phyloP scores from a whole-genome alignment of 345 rosid species.

The Gossypium sturtianum region DNA sequence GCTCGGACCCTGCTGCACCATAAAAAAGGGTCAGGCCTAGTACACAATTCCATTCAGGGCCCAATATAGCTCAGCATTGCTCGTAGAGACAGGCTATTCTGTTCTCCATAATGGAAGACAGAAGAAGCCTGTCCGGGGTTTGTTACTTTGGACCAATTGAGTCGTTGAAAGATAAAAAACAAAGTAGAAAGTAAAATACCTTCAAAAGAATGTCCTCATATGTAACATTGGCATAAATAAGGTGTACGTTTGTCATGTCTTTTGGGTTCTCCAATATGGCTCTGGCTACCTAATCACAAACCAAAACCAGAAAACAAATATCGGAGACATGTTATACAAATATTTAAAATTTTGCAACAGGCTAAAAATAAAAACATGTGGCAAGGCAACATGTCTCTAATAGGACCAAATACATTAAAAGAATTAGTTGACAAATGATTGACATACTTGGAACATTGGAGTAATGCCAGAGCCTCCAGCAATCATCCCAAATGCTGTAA shows the following conservation, averaged over 20 bases:
- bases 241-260: conserved; percentile 75
- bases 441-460: conserved; percentile 91
- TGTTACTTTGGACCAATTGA: not conserved
- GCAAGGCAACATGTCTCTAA: not conserved
- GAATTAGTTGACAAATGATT: not conserved
- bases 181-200: conserved; percentile 39
- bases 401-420: not conserved
- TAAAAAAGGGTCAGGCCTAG: not conserved
- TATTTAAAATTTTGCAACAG: not conserved
- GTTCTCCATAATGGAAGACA: not conserved
- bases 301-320: conserved; percentile 7
- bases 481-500: conserved; percentile 93
- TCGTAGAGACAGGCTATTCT: not conserved
- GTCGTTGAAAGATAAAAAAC: not conserved
- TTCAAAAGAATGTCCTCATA: conserved; percentile 88
- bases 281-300: conserved; percentile 62
- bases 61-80: not conserved
- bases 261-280: conserved; percentile 86
- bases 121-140: not conserved
- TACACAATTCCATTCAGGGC: not conserved
- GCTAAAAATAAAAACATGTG: not conserved
- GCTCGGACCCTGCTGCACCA: not conserved
- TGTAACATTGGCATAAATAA: conserved; percentile 87
- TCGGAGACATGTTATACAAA: not conserved
- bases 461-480: conserved; percentile 99